Evolutionary conservation across 2,329 filamentous ascomycete genomes (phyloP), one percentile per base, ranked within the genome.

Genomic region (Scedosporium apiospermum): DNA sequence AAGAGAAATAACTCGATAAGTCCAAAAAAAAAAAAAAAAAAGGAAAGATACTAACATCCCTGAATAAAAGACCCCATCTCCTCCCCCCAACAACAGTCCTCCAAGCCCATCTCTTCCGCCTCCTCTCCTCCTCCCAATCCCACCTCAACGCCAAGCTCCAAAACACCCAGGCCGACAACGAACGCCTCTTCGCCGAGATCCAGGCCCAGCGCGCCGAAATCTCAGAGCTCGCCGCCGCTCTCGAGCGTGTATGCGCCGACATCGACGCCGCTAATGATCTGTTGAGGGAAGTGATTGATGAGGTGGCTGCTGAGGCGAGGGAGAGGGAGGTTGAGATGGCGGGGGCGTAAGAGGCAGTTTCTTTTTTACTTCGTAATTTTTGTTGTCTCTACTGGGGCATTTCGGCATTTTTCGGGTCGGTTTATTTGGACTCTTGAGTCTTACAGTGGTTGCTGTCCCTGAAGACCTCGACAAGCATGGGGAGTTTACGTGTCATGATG

Each of bases 141-240:
- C 79, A 81, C 67, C 79, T 88, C 65, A 84, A 83, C 69, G 82
- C 82, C 7, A 76, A 75, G 57, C 74, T 88, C 41, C 81, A 83
- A 68, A 84, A 82, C 23, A 77, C 77, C 53, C 82, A 86, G 69
- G 76, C 78, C 16, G 78, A 81, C 67, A 88, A 88, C 69, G 79
- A 80, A 14, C 75, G 72, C 5, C 73, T 87, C 18, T 81, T 78
- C 63, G 77, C 78, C 53, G 78, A 80, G 62, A 75, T 88, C 12
- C 72, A 74, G 60, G 72, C 70, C 49, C 85, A 88, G 75, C 77
- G 82, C 64, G 73, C 72, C 1, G 84, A 87, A 72, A 80, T 85
- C 42, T 79, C 79, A 62, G 72, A 70, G 21, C 73, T 88, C 49
- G 71, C 86, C 23, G 72, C 67, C 2, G 71, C 74, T 12, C 75